phyloP scores from a whole-genome alignment of 345 rosid genomes.

The Aquilaria yunnanensis region DNA sequence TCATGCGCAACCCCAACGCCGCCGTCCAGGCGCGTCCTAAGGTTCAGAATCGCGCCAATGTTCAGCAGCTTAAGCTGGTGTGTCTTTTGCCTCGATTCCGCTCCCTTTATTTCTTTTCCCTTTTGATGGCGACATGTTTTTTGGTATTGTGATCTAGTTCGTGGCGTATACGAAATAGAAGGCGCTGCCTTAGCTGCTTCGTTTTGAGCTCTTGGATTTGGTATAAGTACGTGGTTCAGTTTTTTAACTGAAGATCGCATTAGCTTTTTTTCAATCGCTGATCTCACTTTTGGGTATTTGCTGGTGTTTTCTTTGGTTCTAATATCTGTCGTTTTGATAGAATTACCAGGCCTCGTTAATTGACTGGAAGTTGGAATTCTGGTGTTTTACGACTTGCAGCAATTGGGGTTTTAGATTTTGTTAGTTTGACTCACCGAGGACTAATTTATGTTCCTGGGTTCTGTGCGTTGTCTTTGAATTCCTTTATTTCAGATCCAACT shows the following conservation, averaged over 20 bases:
- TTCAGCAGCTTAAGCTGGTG: slow-evolving; percentile 97
- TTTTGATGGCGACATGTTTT: neutral
- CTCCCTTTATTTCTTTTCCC: neutral
- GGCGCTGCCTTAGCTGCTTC: too few species aligned
- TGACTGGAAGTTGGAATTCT: too few species aligned
- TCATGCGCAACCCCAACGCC: slow-evolving; percentile 83
- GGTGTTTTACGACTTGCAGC: too few species aligned
- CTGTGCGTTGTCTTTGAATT: neutral
- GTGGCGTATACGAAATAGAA: too few species aligned
- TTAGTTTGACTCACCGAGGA: too few species aligned
- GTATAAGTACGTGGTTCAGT: too few species aligned
- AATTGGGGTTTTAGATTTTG: too few species aligned
- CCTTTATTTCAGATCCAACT: neutral
- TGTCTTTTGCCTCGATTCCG: slow-evolving; percentile 10
- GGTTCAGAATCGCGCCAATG: slow-evolving; percentile 85
- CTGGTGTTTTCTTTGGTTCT: neutral
- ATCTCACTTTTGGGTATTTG: neutral
- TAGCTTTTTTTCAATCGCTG: neutral
- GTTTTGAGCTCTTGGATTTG: too few species aligned
- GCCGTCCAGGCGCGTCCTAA: slow-evolving; percentile 80
- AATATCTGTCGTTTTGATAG: neutral
- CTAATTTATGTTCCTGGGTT: too few species aligned
- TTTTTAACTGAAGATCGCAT: neutral
- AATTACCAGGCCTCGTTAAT: too few species aligned
- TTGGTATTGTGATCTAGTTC: neutral